Conservation (phyloP, 2,329 filamentous ascomycete species). For the Dothistroma pini region DNA sequence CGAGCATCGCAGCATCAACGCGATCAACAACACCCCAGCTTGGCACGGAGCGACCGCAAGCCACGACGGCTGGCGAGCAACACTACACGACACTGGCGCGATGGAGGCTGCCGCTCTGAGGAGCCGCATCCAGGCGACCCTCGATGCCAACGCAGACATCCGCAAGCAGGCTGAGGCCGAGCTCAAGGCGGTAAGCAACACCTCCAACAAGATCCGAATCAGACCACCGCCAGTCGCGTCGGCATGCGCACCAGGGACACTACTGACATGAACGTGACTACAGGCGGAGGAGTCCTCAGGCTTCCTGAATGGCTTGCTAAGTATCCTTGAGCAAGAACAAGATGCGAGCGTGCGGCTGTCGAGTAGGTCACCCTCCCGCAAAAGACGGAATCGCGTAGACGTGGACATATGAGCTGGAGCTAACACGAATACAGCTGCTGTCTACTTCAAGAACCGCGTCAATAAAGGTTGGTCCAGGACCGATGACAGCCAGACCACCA, state of each 20-base stretch:
- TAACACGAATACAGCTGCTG: constrained; percentile 62
- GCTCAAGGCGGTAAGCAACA: constrained; percentile 67
- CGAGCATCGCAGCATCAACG: neutral
- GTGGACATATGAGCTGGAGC: constrained; percentile 5
- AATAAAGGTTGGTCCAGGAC: constrained; percentile 82
- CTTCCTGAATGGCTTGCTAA: constrained; percentile 85
- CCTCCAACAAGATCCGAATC: neutral
- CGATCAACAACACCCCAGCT: neutral
- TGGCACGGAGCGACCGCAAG: constrained; percentile 3
- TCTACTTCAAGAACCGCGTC: constrained; percentile 97
- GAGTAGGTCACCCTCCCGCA: constrained; percentile 55
- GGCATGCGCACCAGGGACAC: constrained; percentile 1
- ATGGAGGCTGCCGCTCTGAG: constrained; percentile 75
- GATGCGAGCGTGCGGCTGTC: constrained; percentile 80
- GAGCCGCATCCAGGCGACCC: constrained; percentile 72
- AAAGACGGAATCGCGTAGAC: neutral
- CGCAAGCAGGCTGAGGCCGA: constrained; percentile 75
- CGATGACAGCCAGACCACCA: constrained; percentile 60
- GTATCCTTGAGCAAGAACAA: constrained; percentile 86
- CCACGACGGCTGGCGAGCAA: neutral
- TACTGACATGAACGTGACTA: constrained; percentile 14
- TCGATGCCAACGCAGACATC: constrained; percentile 69
- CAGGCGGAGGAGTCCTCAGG: constrained; percentile 87
- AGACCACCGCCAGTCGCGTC: neutral
- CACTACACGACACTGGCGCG: neutral